Base-by-base conservation (phyloP, 169 alveolate genomes). In the Babesia bovis region DNA sequence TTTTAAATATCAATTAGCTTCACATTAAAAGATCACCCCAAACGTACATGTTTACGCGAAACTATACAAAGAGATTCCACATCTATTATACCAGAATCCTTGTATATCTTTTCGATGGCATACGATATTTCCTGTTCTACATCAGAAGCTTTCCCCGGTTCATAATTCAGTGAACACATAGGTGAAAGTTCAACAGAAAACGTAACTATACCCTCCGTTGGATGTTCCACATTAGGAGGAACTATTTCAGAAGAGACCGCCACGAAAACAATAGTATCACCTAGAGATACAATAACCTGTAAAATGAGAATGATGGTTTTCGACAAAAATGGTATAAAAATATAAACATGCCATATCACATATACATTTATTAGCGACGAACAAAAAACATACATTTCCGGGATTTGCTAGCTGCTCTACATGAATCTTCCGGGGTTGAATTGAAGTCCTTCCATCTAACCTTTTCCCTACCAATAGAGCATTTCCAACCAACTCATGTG, bases 21-120 rank as follows among this genome's bases (percentile, higher is more conserved):
- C n/a, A n/a, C n/a, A n/a, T n/a, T n/a, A n/a, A n/a, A n/a, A n/a
- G n/a, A n/a, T n/a, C n/a, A n/a, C 26, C 12, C 44, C 2, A 5
- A 21, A 42, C 87, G n/a, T 30, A 83, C 90, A 12, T 82, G 23
- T 57, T 60, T 72, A 28, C 85, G 91, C 7, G 70, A 50, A 6
- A 30, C 61, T 2, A 83, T 65, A 41, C 90, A 83, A 17, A 83
- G 90, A 9, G 91, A 50, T 42, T 83, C 90, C 25, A 72, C 51
- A 35, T 83, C 86, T 30, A 83, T 36, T n/a, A 81, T 68, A 3
- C 86, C 56, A 30, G 90, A 49, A 1, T 85, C 90, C 77, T 72
- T 82, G 56, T 82, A 84, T 33, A 83, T 45, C 40, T 56, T 63
- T 23, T 83, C 90, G 19, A 83, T 13, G 19, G 55, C 21, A 30